Conservation (phyloP, 2,329 filamentous ascomycete genomes). For the Botryotinia globosa region DNA sequence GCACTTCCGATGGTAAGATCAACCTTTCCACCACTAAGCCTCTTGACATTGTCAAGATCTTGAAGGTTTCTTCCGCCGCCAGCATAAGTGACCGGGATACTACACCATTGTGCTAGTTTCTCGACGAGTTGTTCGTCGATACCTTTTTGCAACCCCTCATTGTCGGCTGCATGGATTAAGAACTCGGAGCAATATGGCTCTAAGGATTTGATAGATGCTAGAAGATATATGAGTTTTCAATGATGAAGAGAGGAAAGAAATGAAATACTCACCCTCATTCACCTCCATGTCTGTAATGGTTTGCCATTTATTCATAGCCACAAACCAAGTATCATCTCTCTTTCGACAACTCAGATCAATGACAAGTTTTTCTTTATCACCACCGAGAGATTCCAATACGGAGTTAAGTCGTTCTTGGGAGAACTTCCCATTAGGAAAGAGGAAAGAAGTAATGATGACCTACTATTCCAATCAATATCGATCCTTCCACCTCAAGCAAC, state of each 20-base stretch:
- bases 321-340: constrained; percentile 75
- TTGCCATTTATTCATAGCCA: constrained; percentile 99
- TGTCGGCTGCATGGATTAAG: constrained; percentile 93
- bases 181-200: constrained; percentile 96
- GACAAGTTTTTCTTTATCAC: constrained; percentile 77
- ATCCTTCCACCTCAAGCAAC: neutral
- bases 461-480: constrained; percentile 44
- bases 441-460: constrained; percentile 95
- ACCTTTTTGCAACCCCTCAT: constrained; percentile 88
- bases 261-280: constrained; percentile 63
- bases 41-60: constrained; percentile 79
- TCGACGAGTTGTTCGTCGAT: constrained; percentile 83
- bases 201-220: constrained; percentile 75
- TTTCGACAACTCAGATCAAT: constrained; percentile 91
- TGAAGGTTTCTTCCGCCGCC: constrained; percentile 82
- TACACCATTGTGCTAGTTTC: constrained; percentile 78
- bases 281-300: constrained; percentile 96
- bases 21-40: constrained; percentile 74
- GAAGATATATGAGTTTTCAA: constrained; percentile 21
- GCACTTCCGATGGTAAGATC: constrained; percentile 97
- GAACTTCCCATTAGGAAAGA: constrained; percentile 83
- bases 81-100: constrained; percentile 91
- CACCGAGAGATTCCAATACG: constrained; percentile 69
- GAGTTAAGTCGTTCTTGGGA: constrained; percentile 72
- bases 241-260: neutral